Evolutionary conservation across 495 filamentous ascomycete genomes (phyloP).

Genomic region (Wilcoxina mikolae): DNA sequence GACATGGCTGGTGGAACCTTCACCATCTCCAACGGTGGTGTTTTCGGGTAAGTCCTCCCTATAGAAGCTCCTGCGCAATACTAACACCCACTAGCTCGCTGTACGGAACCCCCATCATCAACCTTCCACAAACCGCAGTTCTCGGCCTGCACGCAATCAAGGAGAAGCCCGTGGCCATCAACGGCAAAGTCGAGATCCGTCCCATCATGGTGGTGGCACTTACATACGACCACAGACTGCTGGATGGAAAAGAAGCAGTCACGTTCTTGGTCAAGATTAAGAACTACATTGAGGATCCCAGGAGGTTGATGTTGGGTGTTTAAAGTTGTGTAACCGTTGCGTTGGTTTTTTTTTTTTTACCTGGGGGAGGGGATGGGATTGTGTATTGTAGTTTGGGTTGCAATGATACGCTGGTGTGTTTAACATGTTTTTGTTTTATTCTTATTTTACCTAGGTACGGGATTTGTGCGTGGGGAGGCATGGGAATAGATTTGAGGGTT

Average conservation of each 20-base stretch:
- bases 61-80: not conserved
- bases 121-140: conserved; percentile 88
- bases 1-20: conserved; percentile 99
- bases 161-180: conserved; percentile 75
- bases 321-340: conserved; percentile 1
- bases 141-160: conserved; percentile 97
- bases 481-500: too few species aligned
- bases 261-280: conserved; percentile 97
- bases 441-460: too few species aligned
- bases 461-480: too few species aligned
- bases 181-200: conserved; percentile 84
- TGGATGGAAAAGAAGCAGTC: conserved; percentile 91
- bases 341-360: not conserved
- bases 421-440: too few species aligned
- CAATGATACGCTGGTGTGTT: too few species aligned
- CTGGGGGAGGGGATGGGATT: not conserved
- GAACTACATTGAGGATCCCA: conserved; percentile 94
- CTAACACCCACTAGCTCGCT: conserved; percentile 42
- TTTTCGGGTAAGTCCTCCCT: conserved; percentile 34
- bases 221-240: conserved; percentile 89
- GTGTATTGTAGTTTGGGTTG: too few species aligned
- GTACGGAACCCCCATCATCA: conserved; percentile 99
- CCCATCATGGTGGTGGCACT: conserved; percentile 99
- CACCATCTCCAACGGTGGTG: conserved; percentile 87
- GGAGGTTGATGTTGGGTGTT: conserved; percentile 64